Base-by-base conservation (phyloP, 2,329 filamentous ascomycete genomes). In the Tricladium varicosporioides region DNA sequence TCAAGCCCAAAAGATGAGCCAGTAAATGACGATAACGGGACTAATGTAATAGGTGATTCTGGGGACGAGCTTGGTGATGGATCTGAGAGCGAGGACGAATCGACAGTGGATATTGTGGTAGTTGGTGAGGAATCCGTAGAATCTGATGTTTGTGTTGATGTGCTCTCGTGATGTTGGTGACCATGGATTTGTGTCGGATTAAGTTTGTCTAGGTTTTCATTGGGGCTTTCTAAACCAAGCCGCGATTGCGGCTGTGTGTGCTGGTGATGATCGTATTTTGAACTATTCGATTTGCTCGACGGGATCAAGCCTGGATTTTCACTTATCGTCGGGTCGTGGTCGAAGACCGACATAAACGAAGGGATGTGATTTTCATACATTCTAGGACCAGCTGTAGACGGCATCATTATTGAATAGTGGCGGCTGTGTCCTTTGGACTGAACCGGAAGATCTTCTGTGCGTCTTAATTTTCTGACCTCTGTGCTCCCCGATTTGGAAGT, bases 41-140 rank as follows among this genome's bases (percentile, higher is more conserved):
- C 82, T 54, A 92, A 78, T 56, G 89, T 88, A 54, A 88, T 78
- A 1, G 92, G 91, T 2, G 94, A 97, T 73, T 97, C 92, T 8
- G 93, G 93, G 1, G 93, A 97, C 18, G 92, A 91, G 52, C 88
- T 93, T 2, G 94, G 92, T 5, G 93, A 97, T 7, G 91, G 88
- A 67, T 97, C 93, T 31, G 92, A 92, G 49, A 94, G 80, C 31
- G 91, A 90, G 8, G 91, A 93, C 5, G 92, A 95, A 74, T 96
- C 93, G 62, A 93, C 91, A 16, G 91, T 96, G 5, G 92, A 96
- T 50, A 94, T 83, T 1, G 93, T 96, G 2, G 92, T 97, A 7
- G 93, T 97, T 1, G 94, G 94, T 8, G 93, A 97, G 18, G 93
- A 96, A 69, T 96, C 92, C 44, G 90, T 90, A 1, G 94, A 97